Evolutionary conservation across 2,329 filamentous ascomycete species (phyloP).

Genomic region (Phaeomoniella chlamydospora): DNA sequence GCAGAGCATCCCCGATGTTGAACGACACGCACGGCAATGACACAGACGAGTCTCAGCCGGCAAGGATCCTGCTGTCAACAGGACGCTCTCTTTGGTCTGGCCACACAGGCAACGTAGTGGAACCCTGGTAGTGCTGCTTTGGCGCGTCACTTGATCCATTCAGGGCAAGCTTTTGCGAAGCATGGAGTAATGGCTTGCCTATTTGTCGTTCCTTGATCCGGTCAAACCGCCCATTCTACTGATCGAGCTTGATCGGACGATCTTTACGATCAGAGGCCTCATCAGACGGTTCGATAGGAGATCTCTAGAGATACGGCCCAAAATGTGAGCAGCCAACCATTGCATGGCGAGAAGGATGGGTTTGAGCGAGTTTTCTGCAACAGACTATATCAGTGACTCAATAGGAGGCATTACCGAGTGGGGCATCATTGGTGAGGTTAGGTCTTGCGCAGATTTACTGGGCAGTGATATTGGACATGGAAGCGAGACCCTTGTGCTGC

Average conservation of each 20-base stretch:
- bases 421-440: no score
- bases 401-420: no score
- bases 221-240: no score
- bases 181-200: background rate
- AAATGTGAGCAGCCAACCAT: no score
- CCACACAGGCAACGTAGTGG: slow-evolving; percentile 10
- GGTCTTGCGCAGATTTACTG: no score
- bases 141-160: background rate
- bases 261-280: background rate
- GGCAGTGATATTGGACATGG: no score
- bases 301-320: no score
- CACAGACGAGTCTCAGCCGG: slow-evolving; percentile 22
- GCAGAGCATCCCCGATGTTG: slow-evolving; percentile 31
- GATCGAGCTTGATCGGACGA: background rate
- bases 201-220: background rate
- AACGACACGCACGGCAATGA: slow-evolving; percentile 37
- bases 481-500: no score
- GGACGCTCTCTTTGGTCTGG: slow-evolving; percentile 6
- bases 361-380: no score
- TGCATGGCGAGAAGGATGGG: no score
- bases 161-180: background rate
- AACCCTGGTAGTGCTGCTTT: slow-evolving; percentile 6
- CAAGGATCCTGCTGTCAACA: slow-evolving; percentile 5
- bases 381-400: no score
- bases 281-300: background rate